These are phyloP conservation scores for Sarcomyxa edulis DNA, from an alignment of 768 basidiomycete genomes.

Conservation along the genomic window DNA sequence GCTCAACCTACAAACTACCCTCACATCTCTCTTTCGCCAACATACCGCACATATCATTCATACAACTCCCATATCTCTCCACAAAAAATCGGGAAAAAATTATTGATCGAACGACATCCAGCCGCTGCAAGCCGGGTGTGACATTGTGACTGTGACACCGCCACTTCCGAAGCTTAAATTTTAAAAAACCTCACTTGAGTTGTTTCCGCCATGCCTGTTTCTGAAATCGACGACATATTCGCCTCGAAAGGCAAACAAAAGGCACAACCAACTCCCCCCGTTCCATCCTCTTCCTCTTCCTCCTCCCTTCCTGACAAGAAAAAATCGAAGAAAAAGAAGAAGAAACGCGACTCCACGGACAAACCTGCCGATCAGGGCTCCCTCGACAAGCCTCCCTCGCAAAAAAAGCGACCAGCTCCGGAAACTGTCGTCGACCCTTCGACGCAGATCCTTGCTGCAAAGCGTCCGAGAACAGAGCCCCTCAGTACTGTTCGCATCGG, in stretches of 20 bases:
- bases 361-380: not conserved
- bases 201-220: slow-evolving; percentile 35
- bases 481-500: slow-evolving; percentile 1
- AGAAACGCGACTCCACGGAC: slow-evolving; percentile 20
- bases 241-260: slow-evolving; percentile 42
- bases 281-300: slow-evolving; percentile 17
- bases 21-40: too few relatives aligned
- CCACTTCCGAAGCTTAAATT: slow-evolving; percentile 6
- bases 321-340: slow-evolving; percentile 43
- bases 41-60: too few relatives aligned
- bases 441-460: slow-evolving; percentile 20
- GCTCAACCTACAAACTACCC: too few relatives aligned
- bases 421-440: slow-evolving; percentile 71
- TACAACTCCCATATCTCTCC: too few relatives aligned
- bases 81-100: too few relatives aligned
- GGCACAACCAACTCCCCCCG: slow-evolving; percentile 10
- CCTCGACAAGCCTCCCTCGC: slow-evolving; percentile 4
- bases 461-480: slow-evolving; percentile 31
- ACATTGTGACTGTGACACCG: slow-evolving; percentile 8
- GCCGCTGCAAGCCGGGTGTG: too few relatives aligned
- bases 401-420: slow-evolving; percentile 37
- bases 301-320: slow-evolving; percentile 30
- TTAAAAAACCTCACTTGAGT: slow-evolving; percentile 3
- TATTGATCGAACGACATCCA: too few relatives aligned
- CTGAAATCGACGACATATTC: slow-evolving; percentile 87